Conservation (phyloP, 257 asterid genomes). For the Primulina eburnea region DNA sequence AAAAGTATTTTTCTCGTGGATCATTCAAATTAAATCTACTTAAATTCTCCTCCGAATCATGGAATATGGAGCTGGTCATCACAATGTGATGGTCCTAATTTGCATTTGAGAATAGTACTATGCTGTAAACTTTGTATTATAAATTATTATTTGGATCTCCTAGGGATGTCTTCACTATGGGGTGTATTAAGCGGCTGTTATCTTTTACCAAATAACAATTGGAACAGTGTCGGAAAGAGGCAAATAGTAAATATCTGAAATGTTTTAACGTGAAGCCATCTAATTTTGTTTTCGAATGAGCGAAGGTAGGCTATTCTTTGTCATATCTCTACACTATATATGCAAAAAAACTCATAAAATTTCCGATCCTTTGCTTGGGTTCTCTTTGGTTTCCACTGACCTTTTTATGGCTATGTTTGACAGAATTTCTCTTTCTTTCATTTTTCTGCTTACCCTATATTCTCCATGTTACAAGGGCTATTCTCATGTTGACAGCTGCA, state of each 20-base stretch:
- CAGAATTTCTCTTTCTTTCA: not conserved
- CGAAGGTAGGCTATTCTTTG: conserved; percentile 5
- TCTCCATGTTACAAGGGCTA: not conserved
- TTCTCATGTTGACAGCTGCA: not conserved
- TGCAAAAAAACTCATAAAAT: too few relatives aligned
- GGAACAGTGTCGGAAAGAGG: not conserved
- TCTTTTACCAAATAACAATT: not conserved
- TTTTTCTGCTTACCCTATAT: not conserved
- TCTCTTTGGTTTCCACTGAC: not conserved
- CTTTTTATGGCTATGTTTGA: too few relatives aligned
- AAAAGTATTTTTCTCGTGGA: not conserved
- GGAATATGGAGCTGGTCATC: not conserved
- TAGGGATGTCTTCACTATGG: not conserved
- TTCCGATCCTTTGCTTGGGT: not conserved
- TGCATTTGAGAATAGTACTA: not conserved
- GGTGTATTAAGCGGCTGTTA: not conserved
- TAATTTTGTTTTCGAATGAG: not conserved
- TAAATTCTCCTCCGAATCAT: not conserved
- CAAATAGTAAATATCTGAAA: not conserved
- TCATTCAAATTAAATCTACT: not conserved
- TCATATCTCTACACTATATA: not conserved
- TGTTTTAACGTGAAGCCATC: not conserved
- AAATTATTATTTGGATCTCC: not conserved
- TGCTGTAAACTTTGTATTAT: not conserved
- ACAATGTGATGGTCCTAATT: not conserved